These are phyloP conservation scores for Gardenia jasminoides DNA, from an alignment of 257 asterid species.

Conservation along the genomic window DNA sequence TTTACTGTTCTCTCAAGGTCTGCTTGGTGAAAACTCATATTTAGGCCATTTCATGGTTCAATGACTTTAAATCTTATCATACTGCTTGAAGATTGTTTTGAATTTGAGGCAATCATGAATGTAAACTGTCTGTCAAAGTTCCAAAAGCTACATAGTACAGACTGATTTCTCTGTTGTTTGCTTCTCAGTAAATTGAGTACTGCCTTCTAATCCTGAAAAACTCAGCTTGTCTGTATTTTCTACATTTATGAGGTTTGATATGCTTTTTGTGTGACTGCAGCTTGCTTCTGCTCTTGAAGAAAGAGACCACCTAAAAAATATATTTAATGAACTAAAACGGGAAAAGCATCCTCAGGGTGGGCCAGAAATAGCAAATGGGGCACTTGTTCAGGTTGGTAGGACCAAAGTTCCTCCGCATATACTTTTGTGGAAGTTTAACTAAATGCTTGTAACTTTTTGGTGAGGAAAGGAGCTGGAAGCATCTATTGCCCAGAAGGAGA, in stretches of 20 bases:
- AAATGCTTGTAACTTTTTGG: constrained; percentile 19
- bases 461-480: constrained; percentile 77
- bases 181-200: neutral
- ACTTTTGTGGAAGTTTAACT: constrained; percentile 2
- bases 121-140: neutral
- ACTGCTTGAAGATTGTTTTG: neutral
- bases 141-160: neutral
- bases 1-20: too few species aligned
- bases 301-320: constrained; percentile 55
- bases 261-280: constrained; percentile 40
- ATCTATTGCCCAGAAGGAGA: constrained; percentile 71
- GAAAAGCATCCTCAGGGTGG: constrained; percentile 52
- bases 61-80: constrained; percentile 3
- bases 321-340: constrained; percentile 51
- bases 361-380: constrained; percentile 46
- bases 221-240: constrained; percentile 11
- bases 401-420: constrained; percentile 11
- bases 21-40: neutral
- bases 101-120: neutral
- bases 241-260: constrained; percentile 23
- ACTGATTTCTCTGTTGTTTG: neutral
- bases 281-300: constrained; percentile 66
- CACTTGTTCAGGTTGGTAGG: constrained; percentile 49
- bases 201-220: neutral
- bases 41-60: constrained; percentile 1